Percentiles rank a stretch among this genome's conserved stretches.
Conservation (phyloP, 768 basidiomycete species). For the Pleurotus citrinopileatus region DNA sequence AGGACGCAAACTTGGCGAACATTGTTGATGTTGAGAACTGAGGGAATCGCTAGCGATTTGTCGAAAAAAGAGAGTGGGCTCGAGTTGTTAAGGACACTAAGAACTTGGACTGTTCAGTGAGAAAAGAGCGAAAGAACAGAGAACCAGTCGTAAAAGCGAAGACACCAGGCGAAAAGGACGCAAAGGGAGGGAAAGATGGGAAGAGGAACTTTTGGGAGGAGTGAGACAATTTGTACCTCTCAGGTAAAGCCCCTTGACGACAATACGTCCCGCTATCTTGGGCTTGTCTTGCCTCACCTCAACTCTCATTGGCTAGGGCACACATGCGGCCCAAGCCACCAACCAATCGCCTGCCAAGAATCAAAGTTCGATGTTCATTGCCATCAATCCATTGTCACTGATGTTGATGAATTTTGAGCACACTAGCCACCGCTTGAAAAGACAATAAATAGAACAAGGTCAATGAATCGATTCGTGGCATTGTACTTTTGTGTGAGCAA, state of each 20-base stretch:
- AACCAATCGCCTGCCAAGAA: neutral
- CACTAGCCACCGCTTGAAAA: too few relatives aligned
- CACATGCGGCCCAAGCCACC: neutral
- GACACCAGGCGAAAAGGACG: conserved; percentile 12
- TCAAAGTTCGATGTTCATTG: conserved; percentile 11
- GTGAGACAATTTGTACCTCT: conserved; percentile 12
- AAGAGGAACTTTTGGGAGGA: conserved; percentile 15
- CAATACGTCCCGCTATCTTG: conserved; percentile 12
- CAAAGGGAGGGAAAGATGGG: conserved; percentile 18
- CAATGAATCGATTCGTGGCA: too few relatives aligned
- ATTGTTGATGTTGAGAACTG: conserved; percentile 24
- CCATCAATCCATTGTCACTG: conserved; percentile 10
- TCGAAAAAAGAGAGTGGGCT: conserved; percentile 24
- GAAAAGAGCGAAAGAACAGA: conserved; percentile 24
- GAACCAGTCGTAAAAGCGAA: conserved; percentile 13
- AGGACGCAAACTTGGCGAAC: conserved; percentile 42
- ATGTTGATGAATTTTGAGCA: too few relatives aligned
- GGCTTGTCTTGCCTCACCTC: too few relatives aligned
- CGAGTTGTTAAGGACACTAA: conserved; percentile 10
- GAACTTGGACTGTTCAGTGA: conserved; percentile 17
- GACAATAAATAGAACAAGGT: too few relatives aligned
- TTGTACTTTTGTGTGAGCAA: too few relatives aligned
- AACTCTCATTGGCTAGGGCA: conserved; percentile 13
- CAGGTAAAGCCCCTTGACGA: conserved; percentile 13
- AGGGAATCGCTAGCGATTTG: conserved; percentile 27